Evolutionary conservation across 2,329 filamentous ascomycete species (phyloP).

Genomic region (Trichoderma cornu-damae): DNA sequence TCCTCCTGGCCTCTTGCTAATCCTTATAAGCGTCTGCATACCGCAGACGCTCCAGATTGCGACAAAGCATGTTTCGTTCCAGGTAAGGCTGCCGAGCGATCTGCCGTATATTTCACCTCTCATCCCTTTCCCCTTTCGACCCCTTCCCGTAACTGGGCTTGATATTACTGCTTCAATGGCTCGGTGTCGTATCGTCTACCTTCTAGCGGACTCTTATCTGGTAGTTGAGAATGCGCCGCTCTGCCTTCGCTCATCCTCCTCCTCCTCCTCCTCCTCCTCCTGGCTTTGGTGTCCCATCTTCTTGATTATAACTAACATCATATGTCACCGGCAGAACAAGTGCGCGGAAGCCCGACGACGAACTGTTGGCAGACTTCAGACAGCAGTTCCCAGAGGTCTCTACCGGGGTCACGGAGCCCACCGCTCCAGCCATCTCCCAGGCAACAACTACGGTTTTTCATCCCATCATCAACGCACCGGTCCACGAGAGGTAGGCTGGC

Average conservation of each 20-base stretch:
- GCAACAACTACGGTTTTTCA: conserved; percentile 27
- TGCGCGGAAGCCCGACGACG: conserved; percentile 76
- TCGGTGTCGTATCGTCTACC: background rate
- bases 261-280: too few species aligned
- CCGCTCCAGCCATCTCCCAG: conserved; percentile 37
- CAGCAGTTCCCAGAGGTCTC: conserved; percentile 73
- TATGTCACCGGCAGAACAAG: conserved; percentile 52
- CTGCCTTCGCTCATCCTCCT: background rate
- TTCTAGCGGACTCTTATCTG: background rate
- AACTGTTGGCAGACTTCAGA: conserved; percentile 76
- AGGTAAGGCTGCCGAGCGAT: conserved; percentile 14
- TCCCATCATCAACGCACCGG: conserved; percentile 22
- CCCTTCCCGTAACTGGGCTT: background rate
- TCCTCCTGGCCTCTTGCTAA: background rate
- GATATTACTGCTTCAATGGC: background rate
- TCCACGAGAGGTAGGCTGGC: conserved; percentile 28
- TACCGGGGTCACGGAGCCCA: conserved; percentile 45
- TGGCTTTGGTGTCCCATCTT: background rate
- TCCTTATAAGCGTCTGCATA: background rate
- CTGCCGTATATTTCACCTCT: background rate
- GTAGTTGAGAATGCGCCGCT: background rate
- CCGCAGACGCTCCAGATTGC: background rate
- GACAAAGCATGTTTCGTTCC: conserved; percentile 19
- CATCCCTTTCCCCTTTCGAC: background rate
- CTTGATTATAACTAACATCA: conserved; percentile 2